These are phyloP conservation scores for Ophiostoma novo-ulmi DNA, from an alignment of 2,329 filamentous ascomycete species.

Conservation along the genomic window DNA sequence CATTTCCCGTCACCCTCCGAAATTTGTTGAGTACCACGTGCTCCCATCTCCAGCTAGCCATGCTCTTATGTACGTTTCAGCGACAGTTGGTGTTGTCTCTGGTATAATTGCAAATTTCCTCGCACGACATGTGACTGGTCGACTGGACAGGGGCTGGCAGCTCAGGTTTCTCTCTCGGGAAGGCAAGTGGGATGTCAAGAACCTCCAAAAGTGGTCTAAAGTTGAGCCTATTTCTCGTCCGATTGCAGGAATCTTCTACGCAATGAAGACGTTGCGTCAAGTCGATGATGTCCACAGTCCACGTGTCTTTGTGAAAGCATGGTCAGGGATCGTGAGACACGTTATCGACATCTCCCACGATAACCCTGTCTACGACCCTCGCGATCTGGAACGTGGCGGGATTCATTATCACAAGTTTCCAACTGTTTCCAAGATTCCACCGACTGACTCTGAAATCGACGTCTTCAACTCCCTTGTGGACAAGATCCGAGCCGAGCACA, in stretches of 20 bases:
- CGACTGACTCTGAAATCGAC: slow-evolving; percentile 51
- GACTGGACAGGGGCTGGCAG: slow-evolving; percentile 83
- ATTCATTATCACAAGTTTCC: slow-evolving; percentile 80
- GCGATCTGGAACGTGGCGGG: slow-evolving; percentile 59
- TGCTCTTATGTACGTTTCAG: slow-evolving; percentile 74
- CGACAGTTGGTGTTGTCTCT: slow-evolving; percentile 68
- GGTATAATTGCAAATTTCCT: slow-evolving; percentile 82
- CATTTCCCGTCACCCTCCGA: slow-evolving; percentile 45
- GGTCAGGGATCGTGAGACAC: slow-evolving; percentile 62
- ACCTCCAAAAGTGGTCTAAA: slow-evolving; percentile 83
- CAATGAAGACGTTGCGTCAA: slow-evolving; percentile 89
- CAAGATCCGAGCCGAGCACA: slow-evolving; percentile 53
- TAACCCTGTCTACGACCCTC: slow-evolving; percentile 80
- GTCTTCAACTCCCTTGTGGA: slow-evolving; percentile 55
- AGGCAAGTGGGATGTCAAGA: slow-evolving; percentile 98
- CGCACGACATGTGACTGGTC: slow-evolving; percentile 64
- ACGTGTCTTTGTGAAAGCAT: slow-evolving; percentile 61
- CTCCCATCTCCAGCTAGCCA: slow-evolving; percentile 76
- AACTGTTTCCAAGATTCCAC: slow-evolving; percentile 87
- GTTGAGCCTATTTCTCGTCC: slow-evolving; percentile 71
- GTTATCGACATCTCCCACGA: slow-evolving; percentile 91
- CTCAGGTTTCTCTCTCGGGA: slow-evolving; percentile 80
- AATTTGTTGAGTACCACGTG: slow-evolving; percentile 57
- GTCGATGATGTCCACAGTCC: slow-evolving; percentile 81
- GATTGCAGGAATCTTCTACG: slow-evolving; percentile 75